phyloP scores from a whole-genome alignment of 352 stramenopile species.

The Halophytophthora polymorphica region DNA sequence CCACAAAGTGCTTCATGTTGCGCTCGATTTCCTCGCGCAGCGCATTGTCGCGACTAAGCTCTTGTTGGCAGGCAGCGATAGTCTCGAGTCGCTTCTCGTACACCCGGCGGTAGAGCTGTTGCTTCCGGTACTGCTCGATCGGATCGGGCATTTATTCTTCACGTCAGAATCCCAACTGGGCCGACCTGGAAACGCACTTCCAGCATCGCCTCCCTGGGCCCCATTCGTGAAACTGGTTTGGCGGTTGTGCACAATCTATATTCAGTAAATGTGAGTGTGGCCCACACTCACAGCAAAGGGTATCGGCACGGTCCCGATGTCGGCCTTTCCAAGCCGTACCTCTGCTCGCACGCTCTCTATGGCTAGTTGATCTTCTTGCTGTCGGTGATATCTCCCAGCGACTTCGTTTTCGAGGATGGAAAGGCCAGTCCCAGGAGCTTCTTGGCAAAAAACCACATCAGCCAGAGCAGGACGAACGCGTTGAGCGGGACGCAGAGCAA shows the following conservation, averaged over 20 bases:
- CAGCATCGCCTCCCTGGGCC: too few relatives aligned
- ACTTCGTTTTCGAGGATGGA: background rate
- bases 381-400: conserved; percentile 7
- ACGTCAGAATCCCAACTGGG: background rate
- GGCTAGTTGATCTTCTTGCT: conserved; percentile 30
- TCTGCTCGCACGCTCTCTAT: conserved; percentile 7
- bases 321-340: too few relatives aligned
- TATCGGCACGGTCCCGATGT: background rate
- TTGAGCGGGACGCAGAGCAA: conserved; percentile 55
- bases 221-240: too few relatives aligned
- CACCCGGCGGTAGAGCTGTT: conserved; percentile 49
- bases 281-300: background rate
- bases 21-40: conserved; percentile 66
- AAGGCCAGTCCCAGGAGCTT: conserved; percentile 29
- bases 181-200: too few relatives aligned
- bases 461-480: conserved; percentile 50
- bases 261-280: too few relatives aligned
- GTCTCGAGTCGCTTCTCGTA: conserved; percentile 54
- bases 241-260: too few relatives aligned
- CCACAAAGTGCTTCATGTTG: conserved; percentile 77
- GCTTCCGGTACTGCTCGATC: conserved; percentile 41
- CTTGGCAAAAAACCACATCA: conserved; percentile 55
- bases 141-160: conserved; percentile 34
- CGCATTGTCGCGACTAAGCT: conserved; percentile 54
- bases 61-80: conserved; percentile 36